Evolutionary conservation across 1,284 basidiomycete genomes (phyloP).

Genomic region (Papiliotrema flavescens): DNA sequence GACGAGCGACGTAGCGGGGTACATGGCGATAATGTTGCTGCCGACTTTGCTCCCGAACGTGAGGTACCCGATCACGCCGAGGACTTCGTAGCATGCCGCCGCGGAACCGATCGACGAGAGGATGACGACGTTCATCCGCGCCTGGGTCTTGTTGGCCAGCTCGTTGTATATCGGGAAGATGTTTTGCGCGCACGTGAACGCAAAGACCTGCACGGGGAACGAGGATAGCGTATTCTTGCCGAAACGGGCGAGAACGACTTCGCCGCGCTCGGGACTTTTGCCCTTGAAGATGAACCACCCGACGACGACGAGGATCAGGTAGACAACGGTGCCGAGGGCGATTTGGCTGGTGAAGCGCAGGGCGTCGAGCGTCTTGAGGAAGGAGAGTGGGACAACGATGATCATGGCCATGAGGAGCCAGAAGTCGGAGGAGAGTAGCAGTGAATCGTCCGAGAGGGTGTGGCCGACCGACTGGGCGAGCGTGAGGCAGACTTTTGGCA

Average conservation of each 20-base stretch:
- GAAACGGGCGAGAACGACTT: slow-evolving; percentile 39
- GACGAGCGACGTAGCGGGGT: slow-evolving; percentile 68
- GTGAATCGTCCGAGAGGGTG: slow-evolving; percentile 58
- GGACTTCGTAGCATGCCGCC: slow-evolving; percentile 67
- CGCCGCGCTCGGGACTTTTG: slow-evolving; percentile 34
- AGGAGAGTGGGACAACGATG: slow-evolving; percentile 81
- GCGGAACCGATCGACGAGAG: slow-evolving; percentile 78
- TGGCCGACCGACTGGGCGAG: slow-evolving; percentile 66
- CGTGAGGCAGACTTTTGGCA: slow-evolving; percentile 87
- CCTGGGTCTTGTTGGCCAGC: slow-evolving; percentile 72
- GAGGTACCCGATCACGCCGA: slow-evolving; percentile 67
- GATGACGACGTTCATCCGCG: slow-evolving; percentile 82
- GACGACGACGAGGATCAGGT: slow-evolving; percentile 65
- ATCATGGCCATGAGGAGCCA: slow-evolving; percentile 83
- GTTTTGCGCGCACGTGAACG: slow-evolving; percentile 61
- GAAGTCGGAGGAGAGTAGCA: slow-evolving; percentile 65
- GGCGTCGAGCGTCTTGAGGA: slow-evolving; percentile 73
- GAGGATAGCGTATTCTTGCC: slow-evolving; percentile 55
- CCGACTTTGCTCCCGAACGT: slow-evolving; percentile 91
- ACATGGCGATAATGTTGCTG: slow-evolving; percentile 87
- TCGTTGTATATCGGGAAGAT: slow-evolving; percentile 96
- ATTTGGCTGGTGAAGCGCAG: slow-evolving; percentile 52
- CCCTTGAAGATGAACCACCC: slow-evolving; percentile 49
- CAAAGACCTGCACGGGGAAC: slow-evolving; percentile 93
- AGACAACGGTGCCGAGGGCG: slow-evolving; percentile 48